phyloP scores from a whole-genome alignment of 164 flowering plant genomes.

The Stephania japonica region DNA sequence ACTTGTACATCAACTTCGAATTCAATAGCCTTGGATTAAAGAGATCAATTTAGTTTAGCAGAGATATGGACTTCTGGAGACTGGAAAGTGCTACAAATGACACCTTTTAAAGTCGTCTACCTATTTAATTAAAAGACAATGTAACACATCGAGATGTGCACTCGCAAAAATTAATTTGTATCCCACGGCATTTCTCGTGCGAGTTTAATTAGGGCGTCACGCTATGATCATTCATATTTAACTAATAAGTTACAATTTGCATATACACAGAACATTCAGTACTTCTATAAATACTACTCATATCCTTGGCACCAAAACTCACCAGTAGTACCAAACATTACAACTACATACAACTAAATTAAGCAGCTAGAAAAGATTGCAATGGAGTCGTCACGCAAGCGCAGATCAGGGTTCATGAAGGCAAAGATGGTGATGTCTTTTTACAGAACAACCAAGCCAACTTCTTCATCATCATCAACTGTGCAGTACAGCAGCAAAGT shows the following conservation, averaged over 20 bases:
- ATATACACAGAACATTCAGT: no score
- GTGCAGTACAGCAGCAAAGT: constrained; percentile 4
- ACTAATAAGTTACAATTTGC: no score
- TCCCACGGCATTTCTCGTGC: no score
- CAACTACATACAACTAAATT: neutral
- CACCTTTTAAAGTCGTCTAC: neutral
- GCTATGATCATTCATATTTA: no score
- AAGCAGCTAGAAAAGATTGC: neutral
- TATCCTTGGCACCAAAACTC: neutral
- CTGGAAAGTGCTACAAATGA: no score
- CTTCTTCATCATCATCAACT: neutral
- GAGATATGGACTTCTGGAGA: no score
- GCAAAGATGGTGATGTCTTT: constrained; percentile 11
- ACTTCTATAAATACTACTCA: neutral
- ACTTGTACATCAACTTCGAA: neutral
- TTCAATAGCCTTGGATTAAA: neutral
- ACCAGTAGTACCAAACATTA: neutral
- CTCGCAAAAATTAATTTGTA: neutral
- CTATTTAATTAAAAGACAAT: neutral
- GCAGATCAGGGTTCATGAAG: constrained; percentile 7
- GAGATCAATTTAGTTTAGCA: no score
- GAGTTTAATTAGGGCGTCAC: no score
- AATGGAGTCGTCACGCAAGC: constrained; percentile 5
- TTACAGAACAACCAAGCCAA: constrained; percentile 2
- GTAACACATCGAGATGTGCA: neutral